Evolutionary conservation across 306 rosid genomes (phyloP).

Genomic region (Datisca glomerata): DNA sequence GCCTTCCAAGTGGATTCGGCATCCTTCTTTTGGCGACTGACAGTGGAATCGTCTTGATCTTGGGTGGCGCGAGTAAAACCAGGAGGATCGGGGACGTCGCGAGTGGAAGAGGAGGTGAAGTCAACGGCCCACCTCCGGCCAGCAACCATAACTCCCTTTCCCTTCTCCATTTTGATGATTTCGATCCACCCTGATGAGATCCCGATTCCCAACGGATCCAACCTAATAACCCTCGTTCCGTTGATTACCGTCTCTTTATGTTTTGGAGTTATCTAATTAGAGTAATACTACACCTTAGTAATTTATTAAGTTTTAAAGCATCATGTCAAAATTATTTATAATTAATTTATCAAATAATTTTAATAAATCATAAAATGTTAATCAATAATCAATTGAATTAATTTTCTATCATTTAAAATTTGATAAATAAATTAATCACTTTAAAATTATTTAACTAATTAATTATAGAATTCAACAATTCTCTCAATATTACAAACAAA

Average conservation of each 20-base stretch:
- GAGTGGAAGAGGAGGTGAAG: slow-evolving; percentile 47
- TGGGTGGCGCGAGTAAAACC: slow-evolving; percentile 84
- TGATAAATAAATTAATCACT: background rate
- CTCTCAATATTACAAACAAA: too few species aligned
- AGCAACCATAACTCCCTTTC: slow-evolving; percentile 62
- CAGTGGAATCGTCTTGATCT: slow-evolving; percentile 89
- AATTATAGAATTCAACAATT: background rate
- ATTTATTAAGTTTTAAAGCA: too few species aligned
- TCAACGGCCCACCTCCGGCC: slow-evolving; percentile 91
- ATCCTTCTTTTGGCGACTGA: slow-evolving; percentile 91
- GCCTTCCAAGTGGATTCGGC: slow-evolving; percentile 95
- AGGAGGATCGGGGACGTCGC: slow-evolving; percentile 75
- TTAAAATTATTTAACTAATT: background rate
- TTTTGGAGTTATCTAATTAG: too few species aligned
- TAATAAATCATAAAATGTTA: too few species aligned
- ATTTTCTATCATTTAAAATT: background rate
- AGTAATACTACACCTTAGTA: too few species aligned
- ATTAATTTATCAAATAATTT: too few species aligned
- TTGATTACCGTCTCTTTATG: too few species aligned
- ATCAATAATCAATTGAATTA: background rate
- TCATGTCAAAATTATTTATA: too few species aligned
- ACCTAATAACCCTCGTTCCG: background rate
- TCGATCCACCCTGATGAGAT: background rate
- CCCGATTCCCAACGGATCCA: too few species aligned
- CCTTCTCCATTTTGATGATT: slow-evolving; percentile 50